Evolutionary conservation across 2,329 filamentous ascomycete species (phyloP), one percentile per base, ranked within the genome.

Genomic region (Gnomoniopsis smithogilvyi): DNA sequence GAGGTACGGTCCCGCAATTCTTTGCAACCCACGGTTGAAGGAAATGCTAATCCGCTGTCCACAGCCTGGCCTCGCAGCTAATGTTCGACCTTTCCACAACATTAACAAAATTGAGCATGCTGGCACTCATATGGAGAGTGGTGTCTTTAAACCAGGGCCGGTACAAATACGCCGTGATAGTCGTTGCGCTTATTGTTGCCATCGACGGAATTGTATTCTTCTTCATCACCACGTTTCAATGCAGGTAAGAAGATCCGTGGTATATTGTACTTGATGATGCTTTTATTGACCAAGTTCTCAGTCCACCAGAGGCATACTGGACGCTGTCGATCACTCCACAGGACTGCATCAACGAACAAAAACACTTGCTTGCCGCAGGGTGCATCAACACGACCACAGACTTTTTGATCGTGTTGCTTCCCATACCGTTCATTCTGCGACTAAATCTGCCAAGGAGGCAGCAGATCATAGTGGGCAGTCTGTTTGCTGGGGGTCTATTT

Each of bases 301-400:
- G 74, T 21, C 75, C 74, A 7, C 61, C 75, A 3, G 71, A 71
- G 30, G 68, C 68, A 15, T 75, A 72, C 63, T 78, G 75, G 75
- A 71, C 67, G 12, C 54, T 75, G 1, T 70, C 71, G 0, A 12
- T 56, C 17, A 54, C 58, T 21, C 67, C 70, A 1, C 69, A 72
- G 48, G 66, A 78, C 19, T 77, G 80, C 49, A 78, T 83, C 43
- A 66, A 81, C 26, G 74, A 86, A 61, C 75, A 79, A 2, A 71
- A 73, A 0, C 80, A 83, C 53, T 75, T 84, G 30, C 74, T 82
- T 33, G 76, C 76, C 38, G 76, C 84, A 38, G 83, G 84, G 2
- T 78, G 82, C 30, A 76, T 85, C 62, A 87, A 87, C 68, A 85
- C 85, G 50, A 65, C 80, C 47, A 85, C 83, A 7, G 83, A 88